A percentile compares a stretch with the other conserved stretches of the same genome.
Conservation (phyloP, 2,329 filamentous ascomycete genomes). For the Balansia obtecta region DNA sequence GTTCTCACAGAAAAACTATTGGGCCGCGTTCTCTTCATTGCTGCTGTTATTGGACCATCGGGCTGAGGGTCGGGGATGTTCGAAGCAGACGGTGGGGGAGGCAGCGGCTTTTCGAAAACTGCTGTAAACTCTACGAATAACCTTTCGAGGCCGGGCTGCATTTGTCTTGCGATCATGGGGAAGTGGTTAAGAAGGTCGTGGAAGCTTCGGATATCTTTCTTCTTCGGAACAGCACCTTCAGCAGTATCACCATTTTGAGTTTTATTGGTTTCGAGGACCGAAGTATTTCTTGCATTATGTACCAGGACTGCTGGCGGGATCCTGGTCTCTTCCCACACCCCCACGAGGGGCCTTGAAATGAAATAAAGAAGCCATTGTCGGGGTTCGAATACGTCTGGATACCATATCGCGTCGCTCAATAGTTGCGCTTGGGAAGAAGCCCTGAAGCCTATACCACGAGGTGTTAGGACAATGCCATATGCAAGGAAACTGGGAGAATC, state of each 20-base stretch:
- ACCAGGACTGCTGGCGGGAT: slow-evolving; percentile 53
- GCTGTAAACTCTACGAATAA: slow-evolving; percentile 81
- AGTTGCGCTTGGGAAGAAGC: slow-evolving; percentile 80
- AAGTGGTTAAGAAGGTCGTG: slow-evolving; percentile 83
- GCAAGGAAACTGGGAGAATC: neutral
- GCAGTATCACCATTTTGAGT: slow-evolving; percentile 24
- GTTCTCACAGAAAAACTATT: slow-evolving; percentile 29
- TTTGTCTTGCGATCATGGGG: slow-evolving; percentile 89
- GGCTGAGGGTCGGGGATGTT: slow-evolving; percentile 46
- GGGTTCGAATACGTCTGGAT: slow-evolving; percentile 76
- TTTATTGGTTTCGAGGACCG: slow-evolving; percentile 24
- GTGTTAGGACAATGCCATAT: neutral
- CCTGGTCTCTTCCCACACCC: slow-evolving; percentile 64
- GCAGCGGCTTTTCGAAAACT: slow-evolving; percentile 74
- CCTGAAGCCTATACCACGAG: slow-evolving; percentile 60
- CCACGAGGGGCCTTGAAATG: slow-evolving; percentile 79
- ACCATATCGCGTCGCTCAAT: slow-evolving; percentile 74
- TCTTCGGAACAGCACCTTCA: slow-evolving; percentile 37
- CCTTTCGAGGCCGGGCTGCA: slow-evolving; percentile 83
- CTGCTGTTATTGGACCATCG: slow-evolving; percentile 42
- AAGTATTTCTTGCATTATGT: slow-evolving; percentile 28
- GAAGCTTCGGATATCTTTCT: slow-evolving; percentile 88
- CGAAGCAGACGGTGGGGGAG: slow-evolving; percentile 54
- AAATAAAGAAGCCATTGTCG: slow-evolving; percentile 96
- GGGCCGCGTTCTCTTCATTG: slow-evolving; percentile 42